Evolutionary conservation across 305 asterid genomes (phyloP), one percentile per base, ranked within the genome.

Genomic region (Lippia alba): DNA sequence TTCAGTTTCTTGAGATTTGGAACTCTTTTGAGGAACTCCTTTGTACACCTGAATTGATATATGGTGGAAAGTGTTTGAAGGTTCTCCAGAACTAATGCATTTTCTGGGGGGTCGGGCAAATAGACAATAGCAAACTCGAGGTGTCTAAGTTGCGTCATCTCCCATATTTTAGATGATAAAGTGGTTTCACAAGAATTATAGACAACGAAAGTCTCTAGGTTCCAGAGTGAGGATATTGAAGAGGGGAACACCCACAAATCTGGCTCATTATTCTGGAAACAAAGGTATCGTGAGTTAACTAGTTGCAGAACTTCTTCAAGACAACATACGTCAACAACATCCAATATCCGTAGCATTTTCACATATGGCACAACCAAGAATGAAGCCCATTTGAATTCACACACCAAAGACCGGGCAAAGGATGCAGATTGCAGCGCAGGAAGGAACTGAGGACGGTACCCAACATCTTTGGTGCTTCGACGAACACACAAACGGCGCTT

Each of bases 111-210:
- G 8, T 70, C 53, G 0, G 65, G 66, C 12, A 69, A 54, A 2
- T 0, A 14, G 12, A 36, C 11, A 0, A 4, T 9, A 39, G 7
- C 9, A 39, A 1, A 4, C 8, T 32, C 34, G 12, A 60, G 32
- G 39, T 70, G 74, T 32, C 68, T 59, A 14, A 60, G 67, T 14
- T 18, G 51, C 0, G 44, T 58, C 74, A 70, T 70, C 11, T 46
- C 32, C 74, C 74, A 70, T 10, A 70, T 17, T 14, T 33, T 30
- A 30, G 24, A 7, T 2, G 60, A 67, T 0, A 39, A 9, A 24
- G 1, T 24, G 30, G 3, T 24, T 24, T 24, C 30, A 5, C 4
- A 10, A 4, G 0, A 10, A 41, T 45, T 8, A 2, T 1, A 0
- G n/a, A 11, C 0, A 24, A 8, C 34, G 0, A 67, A 3, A 2